Base-by-base conservation (phyloP, 1,284 basidiomycete genomes). In the Erythrobasidium hasegawianum region DNA sequence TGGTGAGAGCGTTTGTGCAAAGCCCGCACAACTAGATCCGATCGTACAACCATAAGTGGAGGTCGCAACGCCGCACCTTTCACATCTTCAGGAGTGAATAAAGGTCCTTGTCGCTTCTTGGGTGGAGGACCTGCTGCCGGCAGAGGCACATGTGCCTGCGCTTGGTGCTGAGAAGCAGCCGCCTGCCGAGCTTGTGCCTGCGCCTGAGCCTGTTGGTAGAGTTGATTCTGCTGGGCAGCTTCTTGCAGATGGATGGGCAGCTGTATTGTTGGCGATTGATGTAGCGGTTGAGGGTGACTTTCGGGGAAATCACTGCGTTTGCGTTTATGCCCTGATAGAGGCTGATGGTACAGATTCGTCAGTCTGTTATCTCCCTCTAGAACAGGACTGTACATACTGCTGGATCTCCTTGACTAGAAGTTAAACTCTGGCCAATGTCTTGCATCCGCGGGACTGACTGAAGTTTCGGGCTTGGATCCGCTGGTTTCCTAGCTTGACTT, bases 11-110 rank as follows among this genome's bases (percentile, higher is more conserved):
- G 8, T 16, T 59, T 60, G 52, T 59, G 57, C 40, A 67, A 26
- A 1, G 64, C 64, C 26, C 53, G 47, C 18, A 67, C 57, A 26
- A 67, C 57, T n/a, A 53, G 47, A 38, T 67, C 57, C 22, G 57
- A 59, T n/a, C 57, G 47, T 5, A 67, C 64, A n/a, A 47, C 41
- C 64, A 67, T 59, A 1, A 67, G 64, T 40, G 64, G 64, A 13
- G 64, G 64, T 10, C 57, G 45, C 40, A 67, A 29, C 3, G 57
- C 57, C 10, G 64, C 64, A 16, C 57, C 57, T 18, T 67, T 60
- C 53, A 67, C 49, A 27, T 67, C 64, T 55, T 60, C 64, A 8
- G 57, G 57, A 10, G 64, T 59, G 27, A 59, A 67, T 2, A 67
- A 57, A n/a, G 64, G 64, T 14, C 57, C 64, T 38, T 67, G 49